Evolutionary conservation across 805 yeast genomes (phyloP), one percentile per base, ranked within the genome.

Genomic region (Metschnikowia similis): DNA sequence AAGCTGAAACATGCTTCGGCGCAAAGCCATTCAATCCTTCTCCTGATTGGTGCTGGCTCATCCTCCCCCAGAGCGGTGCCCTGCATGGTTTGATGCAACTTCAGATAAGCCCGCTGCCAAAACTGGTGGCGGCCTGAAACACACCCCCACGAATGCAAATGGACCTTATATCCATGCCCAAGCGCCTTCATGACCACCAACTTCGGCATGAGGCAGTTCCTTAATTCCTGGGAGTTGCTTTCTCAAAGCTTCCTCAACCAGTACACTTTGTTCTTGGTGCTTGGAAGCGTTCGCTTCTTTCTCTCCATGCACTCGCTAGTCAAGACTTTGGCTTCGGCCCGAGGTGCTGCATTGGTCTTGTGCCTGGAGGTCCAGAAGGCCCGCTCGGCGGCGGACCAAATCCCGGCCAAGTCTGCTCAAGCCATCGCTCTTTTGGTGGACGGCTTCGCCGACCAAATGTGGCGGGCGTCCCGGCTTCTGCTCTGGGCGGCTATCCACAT

Each of bases 201-300:
- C 9, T 34, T 35, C 10, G n/a, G 17, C 34, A 51, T 48, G 52
- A 48, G 56, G 28, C 45, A 48, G 11, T 83, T 78, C 58, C 66
- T 85, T 35, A 72, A 71, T 40, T 62, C 82, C 3, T 59, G 64
- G 16, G 90, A 85, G 51, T 62, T 79, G 42, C 56, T 85, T 6
- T 75, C 87, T 3, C 94, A 87, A 58, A 64, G 79, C 8, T 82
- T 87, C 81, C 60, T 87, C 17, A 87, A 89, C 60, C 77, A 81
- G 50, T 81, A 79, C 59, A 77, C 95, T 0, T 51, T 90, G 0
- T 59, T 81, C 1, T 50, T 84, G 11, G 55, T 80, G 0, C 63
- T 92, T 1, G 70, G 85, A 8, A 67, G 83, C 1, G 54, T 87
- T 4, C 28, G 37, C 5, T 14, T 41, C 36, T 34, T 13, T 21